Evolutionary conservation across 352 stramenopile species (phyloP), one percentile per base, ranked within the genome.

Genomic region (Phytophthora fragariae): DNA sequence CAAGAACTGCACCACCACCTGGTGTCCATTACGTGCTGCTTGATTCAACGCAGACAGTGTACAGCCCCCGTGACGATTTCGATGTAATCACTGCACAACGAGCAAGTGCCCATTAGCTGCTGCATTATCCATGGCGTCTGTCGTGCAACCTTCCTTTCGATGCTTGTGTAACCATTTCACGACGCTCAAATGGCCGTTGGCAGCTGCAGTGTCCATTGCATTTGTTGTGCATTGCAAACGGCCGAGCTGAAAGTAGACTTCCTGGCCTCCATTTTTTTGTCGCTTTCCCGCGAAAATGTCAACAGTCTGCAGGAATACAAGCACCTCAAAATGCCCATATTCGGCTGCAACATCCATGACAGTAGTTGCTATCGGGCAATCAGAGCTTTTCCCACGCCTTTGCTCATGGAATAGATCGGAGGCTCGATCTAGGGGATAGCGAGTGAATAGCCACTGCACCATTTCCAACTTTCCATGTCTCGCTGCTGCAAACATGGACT

Each of bases 171-270:
- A 15, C n/a, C n/a, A 62, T 35, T 60, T 60, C 31, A 60, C 54
- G 7, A 49, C 41, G 0, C 14, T n/a, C 33, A 62, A 50, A 50
- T 50, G 55, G 17, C 31, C 35, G 33, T 62, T 50, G 35, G n/a
- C 7, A 49, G 55, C 55, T 2, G 35, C 54, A 60, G 29, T 33
- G 27, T 62, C 35, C 55, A 62, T 62, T 3, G 55, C 31, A 19
- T 5, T 14, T 10, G 17, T 19, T 21, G 17, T 49, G 41, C 2
- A 44, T 11, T 44, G 37, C 37, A 44, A 44, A 44, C 17, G 37
- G 14, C 37, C 37, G 37, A 44, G 37, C 37, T 44, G 37, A 44
- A 44, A 44, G 37, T 44, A 44, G 14, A 44, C 37, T 44, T 44
- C 37, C 37, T 44, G 37, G 14, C 37, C 37, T 5, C 37, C 37